Conservation (phyloP, 2,329 filamentous ascomycete genomes). For the Shiraia sp. region DNA sequence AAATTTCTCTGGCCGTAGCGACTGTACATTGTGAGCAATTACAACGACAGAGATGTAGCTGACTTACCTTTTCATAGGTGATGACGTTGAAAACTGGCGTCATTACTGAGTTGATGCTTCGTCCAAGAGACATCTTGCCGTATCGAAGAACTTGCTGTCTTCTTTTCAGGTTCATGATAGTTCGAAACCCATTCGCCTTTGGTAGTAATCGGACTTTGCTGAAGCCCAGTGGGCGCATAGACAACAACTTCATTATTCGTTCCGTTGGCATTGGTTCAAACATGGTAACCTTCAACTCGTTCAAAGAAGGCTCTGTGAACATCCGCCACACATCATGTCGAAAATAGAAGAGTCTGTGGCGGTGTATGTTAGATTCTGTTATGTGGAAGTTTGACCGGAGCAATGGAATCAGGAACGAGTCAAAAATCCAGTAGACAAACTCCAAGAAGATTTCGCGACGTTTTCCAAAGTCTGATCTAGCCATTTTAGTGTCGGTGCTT, state of each 20-base stretch:
- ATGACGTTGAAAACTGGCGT: slow-evolving; percentile 76
- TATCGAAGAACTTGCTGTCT: slow-evolving; percentile 59
- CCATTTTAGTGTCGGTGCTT: slow-evolving; percentile 58
- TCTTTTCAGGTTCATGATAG: slow-evolving; percentile 84
- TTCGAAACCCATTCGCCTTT: slow-evolving; percentile 74
- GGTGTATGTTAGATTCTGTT: slow-evolving; percentile 82
- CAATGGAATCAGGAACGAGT: slow-evolving; percentile 86
- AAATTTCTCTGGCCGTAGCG: slow-evolving; percentile 58
- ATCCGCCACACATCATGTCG: slow-evolving; percentile 89
- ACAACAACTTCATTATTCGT: slow-evolving; percentile 61
- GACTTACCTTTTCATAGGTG: slow-evolving; percentile 72
- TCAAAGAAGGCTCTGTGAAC: slow-evolving; percentile 73
- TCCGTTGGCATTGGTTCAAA: slow-evolving; percentile 74
- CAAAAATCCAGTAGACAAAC: slow-evolving; percentile 89
- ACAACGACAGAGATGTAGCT: not conserved
- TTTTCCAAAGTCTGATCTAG: slow-evolving; percentile 73
- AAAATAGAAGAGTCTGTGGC: slow-evolving; percentile 87
- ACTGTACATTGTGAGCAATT: slow-evolving; percentile 23
- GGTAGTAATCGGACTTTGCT: slow-evolving; percentile 81
- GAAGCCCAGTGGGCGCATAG: slow-evolving; percentile 69
- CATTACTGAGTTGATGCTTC: slow-evolving; percentile 72
- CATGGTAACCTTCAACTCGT: slow-evolving; percentile 68
- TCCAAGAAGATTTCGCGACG: slow-evolving; percentile 79
- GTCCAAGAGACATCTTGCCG: slow-evolving; percentile 59
- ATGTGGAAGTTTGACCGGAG: slow-evolving; percentile 90